Base-by-base conservation (phyloP, 345 rosid genomes). In the Clarkia xantiana region DNA sequence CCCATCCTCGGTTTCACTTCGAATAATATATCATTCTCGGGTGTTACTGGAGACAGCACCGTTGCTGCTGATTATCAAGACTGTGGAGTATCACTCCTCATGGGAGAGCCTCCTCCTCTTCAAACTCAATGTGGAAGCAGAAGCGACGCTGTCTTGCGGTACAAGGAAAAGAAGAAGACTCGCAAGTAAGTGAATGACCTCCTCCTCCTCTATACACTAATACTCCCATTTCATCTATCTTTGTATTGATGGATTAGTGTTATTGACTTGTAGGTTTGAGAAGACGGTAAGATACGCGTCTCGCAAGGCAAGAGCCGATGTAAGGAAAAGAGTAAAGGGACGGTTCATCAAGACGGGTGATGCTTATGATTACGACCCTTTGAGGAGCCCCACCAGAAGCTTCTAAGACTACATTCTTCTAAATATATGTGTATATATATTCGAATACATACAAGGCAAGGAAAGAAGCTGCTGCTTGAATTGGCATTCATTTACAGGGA, bases 281-380 rank as follows among this genome's bases (percentile, higher is more conserved):
- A 93, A 87, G 78, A 74, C 43, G 62, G 96, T 93, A 58, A 75
- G 99, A 64, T 93, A 93, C 63, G 96, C 81, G 42, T 87, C 99
- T 42, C 94, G 96, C 46, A 93, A 93, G 74, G 99, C 95, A 52
- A 80, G 99, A 70, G 99, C 99, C 44, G 96, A 93, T 52, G 96
- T 84, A 47, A 76, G 99, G 68, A 84, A 66, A 71, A 90, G 99
- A 20, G 99, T 80, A 53, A 93, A 87, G 71, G 99, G 99, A 10
- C 57, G 99, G 14, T 93, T 93, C 60, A 86, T 93, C 55, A 93
- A 93, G 71, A 90, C 95, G 29, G 96, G 99, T 40, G 99, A 87
- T 58, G 87, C 77, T 56, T 91, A 79, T 67, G 98, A 91, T 63
- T 91, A 86, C 49, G 96, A 91, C 46, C 98, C 96, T 0, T 55